Evolutionary conservation across 768 basidiomycete species (phyloP).

Genomic region (Coprinopsis strossmayeri): DNA sequence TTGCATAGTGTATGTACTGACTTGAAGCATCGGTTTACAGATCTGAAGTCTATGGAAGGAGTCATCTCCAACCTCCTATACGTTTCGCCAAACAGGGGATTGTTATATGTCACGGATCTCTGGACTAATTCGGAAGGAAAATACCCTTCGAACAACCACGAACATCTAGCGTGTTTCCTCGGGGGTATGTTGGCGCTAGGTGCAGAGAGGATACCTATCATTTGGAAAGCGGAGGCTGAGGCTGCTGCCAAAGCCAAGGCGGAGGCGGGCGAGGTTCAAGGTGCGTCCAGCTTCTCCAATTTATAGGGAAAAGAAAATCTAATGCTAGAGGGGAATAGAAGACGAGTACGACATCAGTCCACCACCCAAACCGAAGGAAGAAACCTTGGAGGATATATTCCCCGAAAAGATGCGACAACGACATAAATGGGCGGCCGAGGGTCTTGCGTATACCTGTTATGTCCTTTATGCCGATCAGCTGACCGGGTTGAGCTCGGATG

Average conservation of each 20-base stretch:
- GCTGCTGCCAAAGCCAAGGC: too few species aligned
- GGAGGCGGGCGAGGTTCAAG: too few species aligned
- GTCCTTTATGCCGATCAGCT: conserved; percentile 56
- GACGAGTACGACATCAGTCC: too few species aligned
- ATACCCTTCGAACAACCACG: conserved; percentile 36
- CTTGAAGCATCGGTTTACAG: conserved; percentile 9
- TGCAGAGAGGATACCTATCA: too few species aligned
- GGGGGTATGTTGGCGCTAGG: conserved; percentile 59
- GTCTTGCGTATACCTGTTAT: conserved; percentile 56
- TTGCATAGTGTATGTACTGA: too few species aligned
- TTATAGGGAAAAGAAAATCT: neutral
- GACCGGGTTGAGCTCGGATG: conserved; percentile 61
- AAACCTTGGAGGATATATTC: neutral
- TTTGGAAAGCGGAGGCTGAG: too few species aligned
- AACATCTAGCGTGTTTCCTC: conserved; percentile 62
- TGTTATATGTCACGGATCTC: conserved; percentile 54
- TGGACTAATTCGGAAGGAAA: conserved; percentile 9
- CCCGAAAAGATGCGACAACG: conserved; percentile 27
- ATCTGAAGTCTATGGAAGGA: conserved; percentile 43
- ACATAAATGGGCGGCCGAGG: conserved; percentile 58
- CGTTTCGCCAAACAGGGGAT: conserved; percentile 41
- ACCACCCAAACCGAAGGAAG: neutral
- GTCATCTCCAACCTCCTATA: conserved; percentile 50
- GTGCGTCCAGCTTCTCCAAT: conserved; percentile 26
- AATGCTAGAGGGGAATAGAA: too few species aligned